A percentile compares a stretch with the other conserved stretches of the same genome.
Evolutionary conservation across 768 basidiomycete species (phyloP).

Genomic region (Mrakia blollopis): DNA sequence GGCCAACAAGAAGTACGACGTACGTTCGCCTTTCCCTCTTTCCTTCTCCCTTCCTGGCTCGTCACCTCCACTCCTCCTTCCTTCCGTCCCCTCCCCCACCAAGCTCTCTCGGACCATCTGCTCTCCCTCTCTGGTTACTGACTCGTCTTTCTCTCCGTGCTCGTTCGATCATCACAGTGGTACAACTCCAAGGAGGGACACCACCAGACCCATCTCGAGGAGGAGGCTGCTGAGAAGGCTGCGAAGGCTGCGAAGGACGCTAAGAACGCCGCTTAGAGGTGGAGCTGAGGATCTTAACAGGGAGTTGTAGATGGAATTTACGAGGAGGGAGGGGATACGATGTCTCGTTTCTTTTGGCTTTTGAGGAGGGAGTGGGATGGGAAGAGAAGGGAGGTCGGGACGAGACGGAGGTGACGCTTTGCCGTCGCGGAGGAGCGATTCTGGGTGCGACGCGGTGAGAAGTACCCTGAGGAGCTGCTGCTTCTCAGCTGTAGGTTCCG

Average conservation of each 20-base stretch:
- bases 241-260: not conserved
- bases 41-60: not conserved
- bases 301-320: not conserved
- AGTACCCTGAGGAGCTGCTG: too few relatives aligned
- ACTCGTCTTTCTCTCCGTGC: too few relatives aligned
- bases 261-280: not conserved
- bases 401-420: too few relatives aligned
- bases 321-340: not conserved
- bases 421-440: too few relatives aligned
- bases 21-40: not conserved
- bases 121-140: too few relatives aligned
- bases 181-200: slow-evolving; percentile 31
- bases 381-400: too few relatives aligned
- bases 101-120: not conserved
- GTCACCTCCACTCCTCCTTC: not conserved
- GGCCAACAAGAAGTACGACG: slow-evolving; percentile 25
- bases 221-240: slow-evolving; percentile 10
- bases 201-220: slow-evolving; percentile 24
- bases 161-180: not conserved
- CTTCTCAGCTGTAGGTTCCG: too few relatives aligned
- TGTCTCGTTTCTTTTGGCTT: not conserved
- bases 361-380: too few relatives aligned
- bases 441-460: too few relatives aligned
- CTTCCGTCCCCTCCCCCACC: not conserved
- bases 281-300: not conserved